Evolutionary conservation across 2,329 filamentous ascomycete species (phyloP), one percentile per base, ranked within the genome.

Genomic region (Daldinia eschscholtzii): DNA sequence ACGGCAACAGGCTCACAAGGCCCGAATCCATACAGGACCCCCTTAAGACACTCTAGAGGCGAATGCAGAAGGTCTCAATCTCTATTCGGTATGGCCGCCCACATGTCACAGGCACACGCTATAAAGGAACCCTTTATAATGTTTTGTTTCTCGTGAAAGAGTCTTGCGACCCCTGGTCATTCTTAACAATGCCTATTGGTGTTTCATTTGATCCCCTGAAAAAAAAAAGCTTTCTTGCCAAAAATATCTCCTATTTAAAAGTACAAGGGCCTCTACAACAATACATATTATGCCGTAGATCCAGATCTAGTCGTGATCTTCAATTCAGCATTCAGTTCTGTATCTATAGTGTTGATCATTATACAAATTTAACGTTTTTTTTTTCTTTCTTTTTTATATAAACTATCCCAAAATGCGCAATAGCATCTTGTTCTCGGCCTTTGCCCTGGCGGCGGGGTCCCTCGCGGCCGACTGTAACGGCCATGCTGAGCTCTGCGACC

Each of bases 381-480:
- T 33, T 12, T 23, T 12, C 9, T 33, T 33, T 33, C 9, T 33
- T 33, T 33, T 53, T 56, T 33, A 50, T n/a, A 58, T n/a, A 48
- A 15, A 64, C n/a, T 50, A 62, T 59, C 18, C 39, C 68, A 70
- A 41, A 26, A 74, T 74, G 73, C 68, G 68, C 33, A 28, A 35
- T 15, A 60, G 35, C 10, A 39, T 64, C 41, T 37, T 57, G 28
- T 33, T 76, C 15, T 63, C 73, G 15, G 56, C 67, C 28, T 68
- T 77, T 15, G 70, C 71, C 41, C 53, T 76, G 6, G 73, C 64
- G n/a, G 71, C 72, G 33, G 68, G 66, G 52, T 64, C 71, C 6
- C 48, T 65, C 3, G 76, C 70, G 1, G 70, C 72, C 44, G 67
- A 74, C 70, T 91, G 89, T 80, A 91, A 91, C 75, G 88, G 88